Evolutionary conservation across 352 stramenopile genomes (phyloP), one percentile per base, ranked within the genome.

Genomic region (Blastocystis sp.): DNA sequence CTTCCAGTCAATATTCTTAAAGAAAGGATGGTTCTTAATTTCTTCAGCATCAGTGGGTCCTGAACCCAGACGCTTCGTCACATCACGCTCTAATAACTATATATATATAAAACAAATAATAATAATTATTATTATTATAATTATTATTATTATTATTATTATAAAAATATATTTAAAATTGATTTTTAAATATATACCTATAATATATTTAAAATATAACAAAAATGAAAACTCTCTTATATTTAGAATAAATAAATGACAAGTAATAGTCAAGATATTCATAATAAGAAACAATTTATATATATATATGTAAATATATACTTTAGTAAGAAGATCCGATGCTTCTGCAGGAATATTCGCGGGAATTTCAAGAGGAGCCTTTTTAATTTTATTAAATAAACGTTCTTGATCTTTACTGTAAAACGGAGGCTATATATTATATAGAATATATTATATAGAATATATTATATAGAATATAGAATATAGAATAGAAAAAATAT

Each of bases 311-410:
- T 0, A 21, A 13, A 35, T 25, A 78, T 76, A 27, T 78, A 88
- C 81, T 67, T 78, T 81, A 30, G 72, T 70, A 0, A 95, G 72
- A 44, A 95, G 55, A 45, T 80, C 71, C 59, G 83, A 79, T 1
- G 86, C 79, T 3, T 80, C 67, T 6, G 69, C 58, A 2, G 77
- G 86, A 19, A 95, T 67, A 67, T 91, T 93, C 58, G 82, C 78
- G n/a, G 88, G 88, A 73, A 95, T 95, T 25, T 74, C 82, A 16
- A 98, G 73, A 40, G 91, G 77, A 13, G 79, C 82, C 56, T 85
- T 85, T 24, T 83, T 77, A 59, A 98, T 96, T 68, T 94, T 95
- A 57, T 94, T 81, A 67, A 95, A 98, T 24, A 96, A 72, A 59
- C 83, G 81, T 55, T 95, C 81, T 10, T 87, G 79, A 69, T 94